A percentile compares a stretch with the other conserved stretches of the same genome.
These are phyloP conservation scores for Picea abies DNA, from an alignment of 83 land plant genomes.

Conservation along the genomic window DNA sequence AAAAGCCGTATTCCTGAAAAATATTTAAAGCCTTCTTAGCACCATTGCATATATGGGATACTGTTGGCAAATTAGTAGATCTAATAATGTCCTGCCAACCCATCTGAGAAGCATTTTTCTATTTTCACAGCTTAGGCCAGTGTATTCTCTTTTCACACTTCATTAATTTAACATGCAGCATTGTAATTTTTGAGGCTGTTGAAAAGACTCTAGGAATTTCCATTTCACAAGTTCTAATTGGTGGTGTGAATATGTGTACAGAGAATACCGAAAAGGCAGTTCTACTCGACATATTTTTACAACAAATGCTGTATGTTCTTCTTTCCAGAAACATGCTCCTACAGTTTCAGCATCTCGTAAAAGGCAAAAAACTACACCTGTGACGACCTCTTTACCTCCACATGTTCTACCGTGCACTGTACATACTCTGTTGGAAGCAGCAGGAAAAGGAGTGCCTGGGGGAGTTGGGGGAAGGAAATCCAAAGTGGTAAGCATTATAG, in stretches of 20 bases:
- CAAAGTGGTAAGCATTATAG: conserved; percentile 3
- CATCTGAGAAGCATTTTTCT: no score
- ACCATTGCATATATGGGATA: no score
- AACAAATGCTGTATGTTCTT: not conserved
- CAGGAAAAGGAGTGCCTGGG: not conserved
- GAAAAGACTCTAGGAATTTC: not conserved
- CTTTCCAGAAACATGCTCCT: conserved; percentile 2
- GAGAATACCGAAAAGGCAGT: not conserved
- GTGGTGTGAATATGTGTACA: conserved; percentile 9
- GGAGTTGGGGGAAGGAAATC: conserved; percentile 3
- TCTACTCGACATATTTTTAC: conserved; percentile 1
- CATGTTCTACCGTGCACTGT: not conserved
- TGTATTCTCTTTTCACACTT: no score
- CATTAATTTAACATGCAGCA: not conserved
- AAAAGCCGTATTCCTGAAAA: no score
- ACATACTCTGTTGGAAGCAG: not conserved
- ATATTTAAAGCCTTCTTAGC: no score
- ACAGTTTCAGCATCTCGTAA: conserved; percentile 14
- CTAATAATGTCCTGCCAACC: no score
- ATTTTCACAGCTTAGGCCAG: no score
- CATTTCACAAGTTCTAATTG: not conserved
- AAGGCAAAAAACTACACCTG: not conserved
- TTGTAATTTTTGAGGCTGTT: not conserved
- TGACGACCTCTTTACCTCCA: not conserved
- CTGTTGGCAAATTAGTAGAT: no score